phyloP scores from a whole-genome alignment of 2,329 filamentous ascomycete species.

The Microcyclospora pomicola region DNA sequence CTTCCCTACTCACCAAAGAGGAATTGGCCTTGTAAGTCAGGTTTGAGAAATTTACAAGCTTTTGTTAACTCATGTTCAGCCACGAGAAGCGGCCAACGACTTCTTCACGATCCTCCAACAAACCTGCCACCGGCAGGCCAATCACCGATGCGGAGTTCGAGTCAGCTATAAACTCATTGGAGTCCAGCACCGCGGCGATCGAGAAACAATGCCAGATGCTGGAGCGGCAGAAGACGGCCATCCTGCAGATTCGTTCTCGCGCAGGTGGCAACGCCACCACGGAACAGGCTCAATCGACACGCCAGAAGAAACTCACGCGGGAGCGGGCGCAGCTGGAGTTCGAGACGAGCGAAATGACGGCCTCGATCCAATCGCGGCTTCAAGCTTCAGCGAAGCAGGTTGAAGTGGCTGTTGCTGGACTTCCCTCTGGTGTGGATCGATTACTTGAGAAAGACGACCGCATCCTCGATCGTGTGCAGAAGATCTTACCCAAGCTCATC shows the following conservation, averaged over 20 bases:
- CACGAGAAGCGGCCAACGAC: conserved; percentile 19
- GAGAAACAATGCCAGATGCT: conserved; percentile 49
- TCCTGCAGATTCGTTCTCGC: conserved; percentile 36
- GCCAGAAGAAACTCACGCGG: conserved; percentile 17
- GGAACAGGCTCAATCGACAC: conserved; percentile 3
- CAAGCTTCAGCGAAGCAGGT: conserved; percentile 34
- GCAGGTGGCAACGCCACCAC: neutral
- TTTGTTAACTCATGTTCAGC: conserved; percentile 1
- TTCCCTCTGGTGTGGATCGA: conserved; percentile 41
- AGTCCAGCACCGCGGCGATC: conserved; percentile 49
- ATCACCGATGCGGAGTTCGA: conserved; percentile 47
- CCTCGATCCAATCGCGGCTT: conserved; percentile 21
- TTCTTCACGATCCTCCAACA: neutral
- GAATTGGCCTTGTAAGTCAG: conserved; percentile 33
- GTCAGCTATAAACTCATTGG: conserved; percentile 49
- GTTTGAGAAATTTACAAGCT: conserved; percentile 1
- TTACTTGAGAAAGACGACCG: conserved; percentile 42
- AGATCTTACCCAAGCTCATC: conserved; percentile 48
- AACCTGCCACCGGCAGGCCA: conserved; percentile 25
- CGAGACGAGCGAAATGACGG: conserved; percentile 20
- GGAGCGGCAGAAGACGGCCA: conserved; percentile 47
- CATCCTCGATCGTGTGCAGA: conserved; percentile 50
- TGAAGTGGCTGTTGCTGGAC: conserved; percentile 29
- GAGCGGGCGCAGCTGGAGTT: conserved; percentile 31
- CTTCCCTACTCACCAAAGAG: conserved; percentile 35